Evolutionary conservation across 2,329 filamentous ascomycete species (phyloP).

Genomic region (Chaetomium sp.): DNA sequence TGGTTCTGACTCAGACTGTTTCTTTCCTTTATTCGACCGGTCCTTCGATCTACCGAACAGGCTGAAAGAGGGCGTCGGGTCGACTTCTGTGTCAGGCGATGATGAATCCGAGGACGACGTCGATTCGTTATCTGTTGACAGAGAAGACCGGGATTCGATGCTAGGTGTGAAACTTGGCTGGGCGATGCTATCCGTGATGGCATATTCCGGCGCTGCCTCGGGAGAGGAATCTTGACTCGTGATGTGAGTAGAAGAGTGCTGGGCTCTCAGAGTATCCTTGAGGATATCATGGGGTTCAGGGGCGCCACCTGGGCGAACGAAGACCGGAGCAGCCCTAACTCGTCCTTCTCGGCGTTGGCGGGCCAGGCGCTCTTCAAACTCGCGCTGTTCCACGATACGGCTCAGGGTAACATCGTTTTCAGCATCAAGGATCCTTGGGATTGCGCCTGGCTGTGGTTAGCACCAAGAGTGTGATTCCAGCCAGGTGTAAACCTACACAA

Average conservation of each 20-base stretch:
- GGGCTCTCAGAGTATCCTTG: background rate
- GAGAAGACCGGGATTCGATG: background rate
- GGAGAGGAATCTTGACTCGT: background rate
- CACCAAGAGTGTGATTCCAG: too few species aligned
- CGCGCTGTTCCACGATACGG: conserved; percentile 20
- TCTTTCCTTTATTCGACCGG: background rate
- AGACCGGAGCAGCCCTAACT: conserved; percentile 15
- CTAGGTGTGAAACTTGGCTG: background rate
- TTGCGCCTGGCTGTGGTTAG: conserved; percentile 6
- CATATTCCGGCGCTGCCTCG: background rate
- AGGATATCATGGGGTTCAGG: background rate
- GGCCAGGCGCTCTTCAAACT: conserved; percentile 13
- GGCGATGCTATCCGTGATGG: background rate
- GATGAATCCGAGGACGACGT: conserved; percentile 7
- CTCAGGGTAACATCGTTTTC: conserved; percentile 22
- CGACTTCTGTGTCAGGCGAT: background rate
- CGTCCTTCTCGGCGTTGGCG: conserved; percentile 9
- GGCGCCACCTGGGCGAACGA: conserved; percentile 3
- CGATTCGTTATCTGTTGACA: conserved; percentile 14
- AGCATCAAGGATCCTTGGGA: conserved; percentile 16
- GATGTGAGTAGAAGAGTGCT: too few species aligned
- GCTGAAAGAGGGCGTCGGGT: background rate
- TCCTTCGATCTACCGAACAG: background rate
- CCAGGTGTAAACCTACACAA: background rate
- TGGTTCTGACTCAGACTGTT: background rate